A percentile compares a stretch with the other conserved stretches of the same genome.
Evolutionary conservation across 306 rosid species (phyloP).

Genomic region (Sphenostylis stenocarpa): DNA sequence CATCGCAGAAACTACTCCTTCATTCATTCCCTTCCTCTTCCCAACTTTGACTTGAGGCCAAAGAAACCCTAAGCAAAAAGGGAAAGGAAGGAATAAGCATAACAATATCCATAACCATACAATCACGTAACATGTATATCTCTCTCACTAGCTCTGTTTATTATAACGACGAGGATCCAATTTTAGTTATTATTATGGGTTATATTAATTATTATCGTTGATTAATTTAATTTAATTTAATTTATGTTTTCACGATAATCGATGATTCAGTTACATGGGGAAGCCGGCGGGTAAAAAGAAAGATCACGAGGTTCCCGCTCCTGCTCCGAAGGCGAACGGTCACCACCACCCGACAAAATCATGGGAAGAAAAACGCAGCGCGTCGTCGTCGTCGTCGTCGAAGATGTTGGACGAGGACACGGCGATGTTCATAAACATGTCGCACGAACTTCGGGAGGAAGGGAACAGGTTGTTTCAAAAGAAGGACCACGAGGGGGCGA

Average conservation of each 20-base stretch:
- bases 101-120: background rate
- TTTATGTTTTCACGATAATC: background rate
- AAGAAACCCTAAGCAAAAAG: background rate
- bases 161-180: background rate
- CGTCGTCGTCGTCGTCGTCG: constrained; percentile 42
- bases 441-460: constrained; percentile 78
- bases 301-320: constrained; percentile 34
- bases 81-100: background rate
- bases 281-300: constrained; percentile 78
- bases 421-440: constrained; percentile 84
- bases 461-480: constrained; percentile 70
- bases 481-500: constrained; percentile 75
- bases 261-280: constrained; percentile 54
- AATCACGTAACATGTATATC: background rate
- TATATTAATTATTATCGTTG: background rate
- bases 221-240: background rate
- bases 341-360: constrained; percentile 26
- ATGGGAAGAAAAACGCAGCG: constrained; percentile 28
- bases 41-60: background rate
- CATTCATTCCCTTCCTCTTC: background rate
- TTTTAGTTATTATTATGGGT: background rate
- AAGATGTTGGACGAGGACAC: constrained; percentile 73
- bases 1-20: background rate
- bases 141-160: background rate
- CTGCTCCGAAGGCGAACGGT: constrained; percentile 43